Evolutionary conservation across 352 stramenopile species (phyloP).

Genomic region (Aphanomyces invadans): DNA sequence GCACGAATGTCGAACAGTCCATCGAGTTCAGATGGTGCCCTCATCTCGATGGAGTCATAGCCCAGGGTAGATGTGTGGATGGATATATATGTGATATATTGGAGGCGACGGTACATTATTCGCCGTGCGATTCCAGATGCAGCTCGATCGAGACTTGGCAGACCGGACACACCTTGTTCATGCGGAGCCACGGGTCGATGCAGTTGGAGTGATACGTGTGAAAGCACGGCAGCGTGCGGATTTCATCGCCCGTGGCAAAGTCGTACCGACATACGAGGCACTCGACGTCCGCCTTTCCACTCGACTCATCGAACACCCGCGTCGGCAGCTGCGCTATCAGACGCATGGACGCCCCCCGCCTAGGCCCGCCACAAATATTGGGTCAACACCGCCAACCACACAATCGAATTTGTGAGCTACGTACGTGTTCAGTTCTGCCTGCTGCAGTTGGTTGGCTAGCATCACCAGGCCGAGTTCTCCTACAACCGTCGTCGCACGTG

Average conservation of each 20-base stretch:
- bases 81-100: slow-evolving; percentile 41
- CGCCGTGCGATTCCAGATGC: slow-evolving; percentile 12
- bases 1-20: too few species aligned
- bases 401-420: slow-evolving; percentile 1
- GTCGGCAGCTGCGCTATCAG: slow-evolving; percentile 77
- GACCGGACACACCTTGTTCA: slow-evolving; percentile 88
- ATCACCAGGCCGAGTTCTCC: slow-evolving; percentile 20
- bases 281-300: background rate
- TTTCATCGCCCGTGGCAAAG: slow-evolving; percentile 84
- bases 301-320: slow-evolving; percentile 48
- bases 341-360: slow-evolving; percentile 27
- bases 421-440: slow-evolving; percentile 22
- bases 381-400: too few species aligned
- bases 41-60: too few species aligned
- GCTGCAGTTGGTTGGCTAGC: slow-evolving; percentile 24
- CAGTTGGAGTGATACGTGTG: slow-evolving; percentile 92
- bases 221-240: slow-evolving; percentile 91
- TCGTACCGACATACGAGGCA: slow-evolving; percentile 90
- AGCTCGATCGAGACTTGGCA: slow-evolving; percentile 81
- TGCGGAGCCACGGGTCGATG: slow-evolving; percentile 88
- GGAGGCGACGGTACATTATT: too few species aligned
- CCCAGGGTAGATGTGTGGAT: too few species aligned
- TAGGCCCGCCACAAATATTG: too few species aligned
- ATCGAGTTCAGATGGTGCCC: too few species aligned
- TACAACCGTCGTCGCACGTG: too few species aligned